These are phyloP conservation scores for Ramicandelaber brevisporus DNA, from an alignment of 192 early-diverging fungal genomes.

Conservation along the genomic window DNA sequence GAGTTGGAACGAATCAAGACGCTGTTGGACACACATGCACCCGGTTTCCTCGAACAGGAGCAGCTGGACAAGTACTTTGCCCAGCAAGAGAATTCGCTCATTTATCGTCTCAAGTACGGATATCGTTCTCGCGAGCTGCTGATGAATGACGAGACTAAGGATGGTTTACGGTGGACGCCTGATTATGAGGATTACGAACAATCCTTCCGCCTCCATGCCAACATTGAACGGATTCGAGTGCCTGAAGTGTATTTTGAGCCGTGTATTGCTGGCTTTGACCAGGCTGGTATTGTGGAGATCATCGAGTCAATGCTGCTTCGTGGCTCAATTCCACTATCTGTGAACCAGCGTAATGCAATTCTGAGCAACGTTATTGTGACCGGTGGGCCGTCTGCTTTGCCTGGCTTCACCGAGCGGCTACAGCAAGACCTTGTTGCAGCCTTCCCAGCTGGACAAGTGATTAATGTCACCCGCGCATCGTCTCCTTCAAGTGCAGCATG, in stretches of 20 bases:
- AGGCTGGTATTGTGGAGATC: conserved; percentile 66
- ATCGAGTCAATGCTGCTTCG: conserved; percentile 32
- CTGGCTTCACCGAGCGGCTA: conserved; percentile 38
- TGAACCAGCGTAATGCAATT: conserved; percentile 2
- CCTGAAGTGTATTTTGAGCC: conserved; percentile 84
- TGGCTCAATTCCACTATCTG: conserved; percentile 9
- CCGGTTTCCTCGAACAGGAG: conserved; percentile 40
- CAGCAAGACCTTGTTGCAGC: conserved; percentile 29
- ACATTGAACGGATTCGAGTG: conserved; percentile 72
- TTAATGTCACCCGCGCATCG: conserved; percentile 27
- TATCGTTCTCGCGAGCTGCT: conserved; percentile 9
- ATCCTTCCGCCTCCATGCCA: conserved; percentile 61
- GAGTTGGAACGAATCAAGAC: conserved; percentile 42
- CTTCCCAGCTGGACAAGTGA: conserved; percentile 24
- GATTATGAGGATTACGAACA: conserved; percentile 5
- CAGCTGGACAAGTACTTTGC: conserved; percentile 40
- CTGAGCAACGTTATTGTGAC: conserved; percentile 43
- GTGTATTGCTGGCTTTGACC: conserved; percentile 57
- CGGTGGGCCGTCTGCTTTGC: conserved; percentile 39
- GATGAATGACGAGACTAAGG: no score
- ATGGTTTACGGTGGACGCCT: no score
- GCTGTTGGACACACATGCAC: conserved; percentile 41
- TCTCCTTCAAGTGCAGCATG: conserved; percentile 62
- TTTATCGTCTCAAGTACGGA: conserved; percentile 48
- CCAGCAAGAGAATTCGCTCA: conserved; percentile 36